phyloP scores from a whole-genome alignment of 495 filamentous ascomycete species.

The Clavariopsis aquatica region DNA sequence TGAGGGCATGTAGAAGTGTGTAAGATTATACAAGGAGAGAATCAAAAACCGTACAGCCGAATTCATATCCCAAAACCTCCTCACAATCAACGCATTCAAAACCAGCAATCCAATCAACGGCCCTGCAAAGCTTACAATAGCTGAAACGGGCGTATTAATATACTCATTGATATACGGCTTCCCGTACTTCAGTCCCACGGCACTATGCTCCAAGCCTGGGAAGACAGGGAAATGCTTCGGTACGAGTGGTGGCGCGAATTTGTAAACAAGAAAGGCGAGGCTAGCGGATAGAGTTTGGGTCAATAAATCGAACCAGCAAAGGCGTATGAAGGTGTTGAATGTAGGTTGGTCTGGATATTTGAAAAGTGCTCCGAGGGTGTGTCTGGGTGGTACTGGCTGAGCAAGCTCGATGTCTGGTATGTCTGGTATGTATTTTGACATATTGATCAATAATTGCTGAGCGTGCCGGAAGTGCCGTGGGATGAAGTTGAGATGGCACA shows the following conservation, averaged over 20 bases:
- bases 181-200: neutral
- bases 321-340: neutral
- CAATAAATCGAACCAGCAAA: neutral
- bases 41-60: slow-evolving; percentile 46
- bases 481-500: too few relatives aligned
- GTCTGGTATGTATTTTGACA: too few relatives aligned
- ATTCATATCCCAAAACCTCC: slow-evolving; percentile 66
- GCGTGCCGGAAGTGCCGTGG: too few relatives aligned
- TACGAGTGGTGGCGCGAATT: neutral
- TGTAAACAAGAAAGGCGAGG: neutral
- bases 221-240: neutral
- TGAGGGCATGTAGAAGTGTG: neutral
- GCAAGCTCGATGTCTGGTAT: too few relatives aligned
- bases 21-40: neutral
- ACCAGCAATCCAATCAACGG: slow-evolving; percentile 54
- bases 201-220: neutral
- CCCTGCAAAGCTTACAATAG: slow-evolving; percentile 54
- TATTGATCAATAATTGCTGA: too few relatives aligned
- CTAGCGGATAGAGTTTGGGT: neutral
- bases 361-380: too few relatives aligned
- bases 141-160: slow-evolving; percentile 60
- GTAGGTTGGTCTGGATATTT: slow-evolving; percentile 6
- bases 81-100: slow-evolving; percentile 54
- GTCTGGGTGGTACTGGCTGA: too few relatives aligned
- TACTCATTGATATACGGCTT: slow-evolving; percentile 51